Evolutionary conservation across 345 rosid genomes (phyloP).

Genomic region (Lenwebbia sp.): DNA sequence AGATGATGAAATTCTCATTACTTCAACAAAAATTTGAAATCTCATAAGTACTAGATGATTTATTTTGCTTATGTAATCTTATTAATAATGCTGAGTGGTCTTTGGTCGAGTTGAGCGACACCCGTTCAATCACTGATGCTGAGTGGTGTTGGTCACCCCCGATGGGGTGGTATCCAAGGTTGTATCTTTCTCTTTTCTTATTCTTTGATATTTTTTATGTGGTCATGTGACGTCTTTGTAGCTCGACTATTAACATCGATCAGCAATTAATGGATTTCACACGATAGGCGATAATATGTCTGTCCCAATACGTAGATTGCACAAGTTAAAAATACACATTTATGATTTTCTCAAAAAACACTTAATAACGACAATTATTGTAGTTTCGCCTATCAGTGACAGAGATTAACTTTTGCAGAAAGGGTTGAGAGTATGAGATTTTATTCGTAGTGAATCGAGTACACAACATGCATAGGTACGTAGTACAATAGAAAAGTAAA

Average conservation of each 20-base stretch:
- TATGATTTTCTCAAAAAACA: neutral
- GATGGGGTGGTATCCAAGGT: neutral
- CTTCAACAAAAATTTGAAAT: neutral
- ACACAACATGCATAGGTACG: neutral
- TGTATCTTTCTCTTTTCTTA: neutral
- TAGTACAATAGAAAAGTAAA: neutral
- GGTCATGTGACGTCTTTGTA: neutral
- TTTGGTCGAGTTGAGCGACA: neutral
- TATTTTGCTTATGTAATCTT: neutral
- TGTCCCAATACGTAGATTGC: neutral
- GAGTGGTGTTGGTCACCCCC: neutral
- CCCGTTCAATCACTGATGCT: neutral
- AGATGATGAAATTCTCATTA: neutral
- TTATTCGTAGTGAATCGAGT: neutral
- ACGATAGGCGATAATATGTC: neutral
- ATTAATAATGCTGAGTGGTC: neutral
- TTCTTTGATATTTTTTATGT: neutral
- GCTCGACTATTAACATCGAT: neutral
- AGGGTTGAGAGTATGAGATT: neutral
- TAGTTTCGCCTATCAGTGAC: neutral
- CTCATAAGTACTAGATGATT: neutral
- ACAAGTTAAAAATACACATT: neutral
- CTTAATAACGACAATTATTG: accelerated
- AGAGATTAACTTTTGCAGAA: neutral
- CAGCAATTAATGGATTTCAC: neutral